These are phyloP conservation scores for Boletus subluridellus DNA, from an alignment of 1,284 basidiomycete genomes.

Conservation along the genomic window DNA sequence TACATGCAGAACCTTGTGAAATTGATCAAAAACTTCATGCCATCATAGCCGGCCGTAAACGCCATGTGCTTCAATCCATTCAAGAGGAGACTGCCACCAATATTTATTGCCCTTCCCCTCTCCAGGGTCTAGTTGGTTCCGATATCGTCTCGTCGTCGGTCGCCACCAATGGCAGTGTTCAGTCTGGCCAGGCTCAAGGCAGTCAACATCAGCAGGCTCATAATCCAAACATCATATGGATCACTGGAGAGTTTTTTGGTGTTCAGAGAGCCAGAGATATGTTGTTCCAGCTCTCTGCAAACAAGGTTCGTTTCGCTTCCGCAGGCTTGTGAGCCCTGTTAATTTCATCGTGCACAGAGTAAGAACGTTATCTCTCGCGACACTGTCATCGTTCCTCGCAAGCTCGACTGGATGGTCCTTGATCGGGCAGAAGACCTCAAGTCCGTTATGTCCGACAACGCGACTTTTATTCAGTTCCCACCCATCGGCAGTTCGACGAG, in stretches of 20 bases:
- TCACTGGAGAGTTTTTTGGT: slow-evolving; percentile 96
- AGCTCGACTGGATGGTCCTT: slow-evolving; percentile 96
- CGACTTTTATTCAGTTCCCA: slow-evolving; percentile 93
- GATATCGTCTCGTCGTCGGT: slow-evolving; percentile 44
- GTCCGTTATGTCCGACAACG: slow-evolving; percentile 93
- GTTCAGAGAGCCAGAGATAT: slow-evolving; percentile 95
- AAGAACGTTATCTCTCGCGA: slow-evolving; percentile 91
- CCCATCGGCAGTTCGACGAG: slow-evolving; percentile 88
- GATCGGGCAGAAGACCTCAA: slow-evolving; percentile 90
- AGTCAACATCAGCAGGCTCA: slow-evolving; percentile 33
- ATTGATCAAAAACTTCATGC: slow-evolving; percentile 95
- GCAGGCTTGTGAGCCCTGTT: neutral
- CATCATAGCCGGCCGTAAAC: slow-evolving; percentile 89
- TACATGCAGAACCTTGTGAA: slow-evolving; percentile 88
- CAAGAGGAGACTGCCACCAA: slow-evolving; percentile 98
- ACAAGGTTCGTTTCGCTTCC: slow-evolving; percentile 60
- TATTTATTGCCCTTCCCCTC: slow-evolving; percentile 89
- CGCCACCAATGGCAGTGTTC: slow-evolving; percentile 31
- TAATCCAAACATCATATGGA: slow-evolving; percentile 84
- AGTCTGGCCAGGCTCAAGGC: slow-evolving; percentile 20
- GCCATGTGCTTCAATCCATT: slow-evolving; percentile 83
- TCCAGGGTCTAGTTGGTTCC: slow-evolving; percentile 80
- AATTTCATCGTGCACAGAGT: slow-evolving; percentile 51
- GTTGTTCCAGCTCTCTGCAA: slow-evolving; percentile 83
- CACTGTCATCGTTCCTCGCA: slow-evolving; percentile 91